Conservation (phyloP, 495 filamentous ascomycete genomes). For the Penicillium desertorum region DNA sequence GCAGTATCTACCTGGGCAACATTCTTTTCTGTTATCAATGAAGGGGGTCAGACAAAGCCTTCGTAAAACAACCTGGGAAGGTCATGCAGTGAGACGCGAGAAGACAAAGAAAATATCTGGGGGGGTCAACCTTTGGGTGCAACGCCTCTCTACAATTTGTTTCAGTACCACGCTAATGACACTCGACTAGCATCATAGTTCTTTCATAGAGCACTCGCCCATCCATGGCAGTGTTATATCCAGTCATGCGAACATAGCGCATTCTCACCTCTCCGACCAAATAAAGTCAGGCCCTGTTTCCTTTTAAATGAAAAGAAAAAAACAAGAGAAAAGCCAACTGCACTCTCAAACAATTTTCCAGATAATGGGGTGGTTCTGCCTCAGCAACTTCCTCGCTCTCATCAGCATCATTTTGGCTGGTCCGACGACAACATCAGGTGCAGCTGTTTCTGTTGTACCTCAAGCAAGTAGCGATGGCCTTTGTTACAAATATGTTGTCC, state of each 20-base stretch:
- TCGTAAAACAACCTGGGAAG: neutral
- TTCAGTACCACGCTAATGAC: neutral
- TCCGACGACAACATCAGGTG: neutral
- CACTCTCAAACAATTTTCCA: neutral
- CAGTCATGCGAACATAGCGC: neutral
- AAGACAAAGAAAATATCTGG: neutral
- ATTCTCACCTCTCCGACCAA: neutral
- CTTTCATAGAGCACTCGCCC: neutral
- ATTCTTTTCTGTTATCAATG: neutral
- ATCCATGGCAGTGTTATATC: neutral
- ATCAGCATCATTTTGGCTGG: neutral
- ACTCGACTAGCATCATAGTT: neutral
- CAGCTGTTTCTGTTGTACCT: neutral
- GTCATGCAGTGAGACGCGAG: neutral
- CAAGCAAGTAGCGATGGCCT: neutral
- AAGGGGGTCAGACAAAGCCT: neutral
- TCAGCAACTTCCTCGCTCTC: neutral
- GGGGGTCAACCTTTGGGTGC: neutral
- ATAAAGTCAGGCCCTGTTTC: neutral
- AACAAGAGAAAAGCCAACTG: neutral
- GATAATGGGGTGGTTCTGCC: neutral
- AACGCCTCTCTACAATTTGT: neutral
- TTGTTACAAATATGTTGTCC: conserved; percentile 1
- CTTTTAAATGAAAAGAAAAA: neutral
- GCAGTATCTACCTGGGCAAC: neutral